A percentile compares a stretch with the other conserved stretches of the same genome.
Conservation (phyloP, 1,284 basidiomycete genomes). For the Abortiporus biennis region DNA sequence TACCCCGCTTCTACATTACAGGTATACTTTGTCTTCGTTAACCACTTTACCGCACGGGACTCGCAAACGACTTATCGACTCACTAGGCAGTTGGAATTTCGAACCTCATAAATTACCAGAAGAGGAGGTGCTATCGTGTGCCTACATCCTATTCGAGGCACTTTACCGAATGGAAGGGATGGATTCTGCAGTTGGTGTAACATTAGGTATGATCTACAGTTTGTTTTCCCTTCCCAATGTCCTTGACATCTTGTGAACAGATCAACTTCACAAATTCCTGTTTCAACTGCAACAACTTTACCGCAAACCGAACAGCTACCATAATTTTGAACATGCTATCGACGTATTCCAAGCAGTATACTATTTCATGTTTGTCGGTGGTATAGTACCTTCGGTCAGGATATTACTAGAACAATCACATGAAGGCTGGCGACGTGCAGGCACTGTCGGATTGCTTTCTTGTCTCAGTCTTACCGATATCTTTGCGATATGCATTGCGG, state of each 20-base stretch:
- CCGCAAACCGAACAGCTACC: constrained; percentile 86
- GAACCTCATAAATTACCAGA: constrained; percentile 78
- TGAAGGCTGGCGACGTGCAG: constrained; percentile 33
- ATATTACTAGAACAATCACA: constrained; percentile 36
- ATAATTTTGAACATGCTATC: constrained; percentile 93
- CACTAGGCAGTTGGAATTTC: constrained; percentile 79
- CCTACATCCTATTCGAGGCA: constrained; percentile 73
- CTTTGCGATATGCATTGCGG: constrained; percentile 80
- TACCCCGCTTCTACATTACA: no score
- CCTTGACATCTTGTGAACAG: constrained; percentile 32
- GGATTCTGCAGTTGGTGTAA: constrained; percentile 56
- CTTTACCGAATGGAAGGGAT: constrained; percentile 73
- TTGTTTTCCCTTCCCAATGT: constrained; percentile 6
- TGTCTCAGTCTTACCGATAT: constrained; percentile 64
- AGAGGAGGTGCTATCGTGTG: constrained; percentile 76
- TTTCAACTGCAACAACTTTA: constrained; percentile 83
- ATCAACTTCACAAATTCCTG: constrained; percentile 72
- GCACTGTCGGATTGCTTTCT: constrained; percentile 35
- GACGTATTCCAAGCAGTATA: constrained; percentile 93
- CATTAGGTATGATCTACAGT: constrained; percentile 40
- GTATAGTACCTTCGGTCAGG: constrained; percentile 71
- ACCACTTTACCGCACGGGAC: no score
- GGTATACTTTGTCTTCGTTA: no score
- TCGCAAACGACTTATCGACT: constrained; percentile 43
- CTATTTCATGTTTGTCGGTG: constrained; percentile 72